These are phyloP conservation scores for Stephania japonica DNA, from an alignment of 164 flowering plant species.

Conservation along the genomic window DNA sequence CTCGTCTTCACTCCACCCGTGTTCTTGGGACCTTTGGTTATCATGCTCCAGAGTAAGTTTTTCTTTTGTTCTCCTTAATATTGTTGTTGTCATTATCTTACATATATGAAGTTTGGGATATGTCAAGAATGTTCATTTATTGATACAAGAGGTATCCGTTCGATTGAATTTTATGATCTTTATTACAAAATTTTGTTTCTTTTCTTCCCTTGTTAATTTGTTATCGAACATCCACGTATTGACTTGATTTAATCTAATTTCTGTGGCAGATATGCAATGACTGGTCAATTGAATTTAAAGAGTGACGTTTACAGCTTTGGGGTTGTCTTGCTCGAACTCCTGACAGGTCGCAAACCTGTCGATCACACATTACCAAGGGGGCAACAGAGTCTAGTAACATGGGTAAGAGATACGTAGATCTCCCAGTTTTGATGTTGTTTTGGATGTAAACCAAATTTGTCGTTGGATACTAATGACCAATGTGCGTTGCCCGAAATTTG, in stretches of 20 bases:
- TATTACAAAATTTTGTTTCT: not conserved
- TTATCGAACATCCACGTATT: not conserved
- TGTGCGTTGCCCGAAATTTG: conserved; percentile 14
- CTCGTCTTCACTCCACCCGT: conserved; percentile 92
- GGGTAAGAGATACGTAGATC: conserved; percentile 36
- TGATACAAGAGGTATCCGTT: no score
- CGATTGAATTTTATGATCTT: no score
- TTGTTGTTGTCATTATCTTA: not conserved
- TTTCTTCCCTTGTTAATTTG: not conserved
- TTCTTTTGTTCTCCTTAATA: not conserved
- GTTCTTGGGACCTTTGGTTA: conserved; percentile 93
- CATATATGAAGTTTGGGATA: not conserved
- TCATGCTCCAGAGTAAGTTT: conserved; percentile 88
- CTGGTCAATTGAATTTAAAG: conserved; percentile 79
- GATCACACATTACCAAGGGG: conserved; percentile 90
- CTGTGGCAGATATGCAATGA: conserved; percentile 79
- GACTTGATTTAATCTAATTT: conserved; percentile 3
- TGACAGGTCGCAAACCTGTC: conserved; percentile 88
- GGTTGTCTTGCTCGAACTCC: conserved; percentile 78
- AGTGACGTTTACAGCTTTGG: conserved; percentile 94
- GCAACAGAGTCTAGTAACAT: conserved; percentile 89
- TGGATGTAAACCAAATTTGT: not conserved
- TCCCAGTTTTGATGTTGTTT: conserved; percentile 2
- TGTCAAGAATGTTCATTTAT: no score
- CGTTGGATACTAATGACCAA: not conserved